Base-by-base conservation (phyloP, 1,284 basidiomycete species). In the Malassezia slooffiae region DNA sequence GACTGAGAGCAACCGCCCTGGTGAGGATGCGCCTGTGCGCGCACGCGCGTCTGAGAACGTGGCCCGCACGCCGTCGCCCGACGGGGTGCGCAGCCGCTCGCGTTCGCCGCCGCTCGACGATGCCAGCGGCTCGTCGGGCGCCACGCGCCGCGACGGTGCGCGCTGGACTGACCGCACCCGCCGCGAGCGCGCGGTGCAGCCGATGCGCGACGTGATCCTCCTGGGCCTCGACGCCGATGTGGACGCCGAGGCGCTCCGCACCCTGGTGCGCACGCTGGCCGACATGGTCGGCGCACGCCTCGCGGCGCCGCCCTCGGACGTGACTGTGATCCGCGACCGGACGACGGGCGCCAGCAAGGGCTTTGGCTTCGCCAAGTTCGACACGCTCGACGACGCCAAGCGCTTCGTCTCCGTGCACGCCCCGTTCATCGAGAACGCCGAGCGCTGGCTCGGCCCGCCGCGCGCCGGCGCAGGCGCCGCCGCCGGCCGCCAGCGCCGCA, bases 331-430 rank as follows among this genome's bases (percentile, higher is more conserved):
- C 19, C 46, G 46, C 19, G 46, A 48, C 30, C 34, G 46, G 13
- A 43, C 38, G 26, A 43, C 40, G 9, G 46, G 46, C 24, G 36
- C 33, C 3, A 41, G 38, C 16, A 48, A 48, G 20, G 46, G 46
- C 5, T 48, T 48, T 20, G 46, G 46, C 6, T 48, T 48, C 28
- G 46, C 37, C 33, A 48, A 48, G 38, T 48, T 48, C 17, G 40
- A 43, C 31, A 48, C 46, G 30, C 40, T 48, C 15, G 46, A 48
- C 23, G 46, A 48, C 24, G 46, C 46, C 9, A 42, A 42, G 16
- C 41, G 41, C 33, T 48, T 48, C 32, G 46, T 48, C n/a, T 38
- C 20, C 11, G 34, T 38, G 31, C 41, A 48, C 19, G 40, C 46
- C 6, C 46, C 46, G 5, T 48, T 38, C 28, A 48, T 48, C 36